Evolutionary conservation across 148 eudicot genomes (phyloP), one percentile per base, ranked within the genome.

Genomic region (Salicornia ramosissima): DNA sequence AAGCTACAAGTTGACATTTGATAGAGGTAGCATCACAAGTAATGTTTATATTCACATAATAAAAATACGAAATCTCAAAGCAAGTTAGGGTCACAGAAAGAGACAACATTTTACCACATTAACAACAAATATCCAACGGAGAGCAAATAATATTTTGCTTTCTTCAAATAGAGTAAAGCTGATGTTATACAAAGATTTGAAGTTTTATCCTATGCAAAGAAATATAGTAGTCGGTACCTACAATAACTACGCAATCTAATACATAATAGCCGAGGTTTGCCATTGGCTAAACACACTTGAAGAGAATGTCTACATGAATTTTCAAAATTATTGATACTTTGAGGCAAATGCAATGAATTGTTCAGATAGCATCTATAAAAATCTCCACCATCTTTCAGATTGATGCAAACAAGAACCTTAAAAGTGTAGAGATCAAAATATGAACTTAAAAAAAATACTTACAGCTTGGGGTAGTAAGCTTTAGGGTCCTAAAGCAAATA

Each of bases 381-480:
- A 36, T 36, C 5, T 8, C 40, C 4, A 8, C 40, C 40, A 36
- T 36, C 40, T 36, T 36, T 24, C 29, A 21, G 6, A 9, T 53
- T 53, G 57, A 53, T 21, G 57, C 28, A 53, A 53, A 22, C 12
- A 45, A 45, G 49, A 53, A 53, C 0, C 39, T 28, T 24, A 10
- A 58, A 30, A 12, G 40, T 6, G 10, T 13, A 15, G 24, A 16
- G 11, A 58, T 31, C 21, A 15, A 42, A 22, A 16, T 0, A 64
- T 29, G 21, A 12, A 58, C 40, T 29, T 31, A 1, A 28, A 28
- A 21, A 58, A 22, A 55, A 62, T 74, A 86, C 90, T 83, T 68
- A 86, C 90, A 86, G 84, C 87, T 86, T 45, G 90, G 90, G n/a
- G 86, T 86, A 18, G 90, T 83, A 43, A 86, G 90, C 78, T 86